phyloP scores from a whole-genome alignment of 2,329 filamentous ascomycete species.

The Neophaeococcomyces mojaviensis region DNA sequence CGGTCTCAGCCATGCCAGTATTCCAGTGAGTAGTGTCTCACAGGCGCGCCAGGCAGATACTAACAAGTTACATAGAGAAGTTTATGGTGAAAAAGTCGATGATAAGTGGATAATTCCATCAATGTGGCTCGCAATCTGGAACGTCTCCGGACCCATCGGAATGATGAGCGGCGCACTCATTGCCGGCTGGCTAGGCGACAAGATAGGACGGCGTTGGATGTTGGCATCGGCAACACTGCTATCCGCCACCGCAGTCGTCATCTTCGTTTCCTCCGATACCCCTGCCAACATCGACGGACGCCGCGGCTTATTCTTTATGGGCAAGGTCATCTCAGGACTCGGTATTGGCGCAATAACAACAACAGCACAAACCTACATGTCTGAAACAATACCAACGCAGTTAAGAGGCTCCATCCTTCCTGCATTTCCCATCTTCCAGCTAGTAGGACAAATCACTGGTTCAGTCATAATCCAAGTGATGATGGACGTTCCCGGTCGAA shows the following conservation, averaged over 20 bases:
- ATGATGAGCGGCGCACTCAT: slow-evolving; percentile 32
- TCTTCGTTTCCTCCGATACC: slow-evolving; percentile 29
- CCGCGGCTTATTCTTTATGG: slow-evolving; percentile 37
- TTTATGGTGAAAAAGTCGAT: slow-evolving; percentile 30
- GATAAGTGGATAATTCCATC: slow-evolving; percentile 34
- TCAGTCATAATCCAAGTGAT: slow-evolving; percentile 33
- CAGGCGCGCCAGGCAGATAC: no score
- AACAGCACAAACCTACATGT: slow-evolving; percentile 42
- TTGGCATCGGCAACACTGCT: slow-evolving; percentile 32
- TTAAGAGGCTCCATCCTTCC: slow-evolving; percentile 43
- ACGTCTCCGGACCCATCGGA: slow-evolving; percentile 33
- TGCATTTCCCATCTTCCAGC: slow-evolving; percentile 43
- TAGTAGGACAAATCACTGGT: slow-evolving; percentile 44
- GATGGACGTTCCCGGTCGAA: background rate
- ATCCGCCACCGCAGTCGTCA: slow-evolving; percentile 32
- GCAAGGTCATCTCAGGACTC: slow-evolving; percentile 41
- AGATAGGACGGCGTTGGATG: slow-evolving; percentile 31
- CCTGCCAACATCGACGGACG: slow-evolving; percentile 25
- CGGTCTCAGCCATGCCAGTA: slow-evolving; percentile 25
- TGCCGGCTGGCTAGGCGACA: slow-evolving; percentile 37
- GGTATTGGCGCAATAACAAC: slow-evolving; percentile 40
- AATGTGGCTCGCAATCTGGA: slow-evolving; percentile 41
- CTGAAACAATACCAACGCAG: slow-evolving; percentile 41
- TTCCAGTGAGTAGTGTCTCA: slow-evolving; percentile 20
- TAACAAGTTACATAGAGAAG: no score